Evolutionary conservation across 1,139 yeast species (phyloP).

Genomic region (Candida glucosophila): DNA sequence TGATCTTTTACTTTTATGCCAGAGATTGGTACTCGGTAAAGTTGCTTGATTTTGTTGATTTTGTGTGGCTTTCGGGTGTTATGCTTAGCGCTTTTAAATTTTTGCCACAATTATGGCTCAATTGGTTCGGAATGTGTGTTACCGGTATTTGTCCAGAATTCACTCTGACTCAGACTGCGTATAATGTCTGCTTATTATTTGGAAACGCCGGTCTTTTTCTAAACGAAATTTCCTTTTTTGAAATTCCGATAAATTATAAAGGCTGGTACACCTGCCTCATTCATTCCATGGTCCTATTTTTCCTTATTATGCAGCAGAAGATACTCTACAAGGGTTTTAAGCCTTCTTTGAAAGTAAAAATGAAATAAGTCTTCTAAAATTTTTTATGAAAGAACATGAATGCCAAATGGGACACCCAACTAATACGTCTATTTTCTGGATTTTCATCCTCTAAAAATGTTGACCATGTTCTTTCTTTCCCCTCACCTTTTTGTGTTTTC

Average conservation of each 20-base stretch:
- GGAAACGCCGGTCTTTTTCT: too few relatives aligned
- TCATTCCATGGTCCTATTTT: slow-evolving; percentile 4
- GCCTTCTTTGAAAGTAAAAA: slow-evolving; percentile 5
- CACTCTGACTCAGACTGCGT: too few relatives aligned
- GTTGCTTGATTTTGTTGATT: slow-evolving; percentile 20
- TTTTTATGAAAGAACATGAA: slow-evolving; percentile 53
- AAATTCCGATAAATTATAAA: slow-evolving; percentile 17
- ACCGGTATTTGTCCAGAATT: too few relatives aligned
- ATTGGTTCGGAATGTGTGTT: too few relatives aligned
- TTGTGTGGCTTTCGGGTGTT: too few relatives aligned
- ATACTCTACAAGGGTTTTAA: slow-evolving; percentile 6
- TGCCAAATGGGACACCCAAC: slow-evolving; percentile 54
- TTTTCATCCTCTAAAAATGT: too few relatives aligned
- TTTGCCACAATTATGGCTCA: too few relatives aligned
- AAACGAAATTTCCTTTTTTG: slow-evolving; percentile 12
- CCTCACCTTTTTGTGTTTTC: slow-evolving; percentile 12
- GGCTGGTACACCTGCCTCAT: slow-evolving; percentile 11
- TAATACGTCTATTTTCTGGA: slow-evolving; percentile 45
- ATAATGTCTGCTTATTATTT: too few relatives aligned
- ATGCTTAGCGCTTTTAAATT: too few relatives aligned
- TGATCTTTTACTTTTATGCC: slow-evolving; percentile 6
- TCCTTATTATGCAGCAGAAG: slow-evolving; percentile 7
- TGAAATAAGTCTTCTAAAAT: too few relatives aligned
- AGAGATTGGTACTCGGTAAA: slow-evolving; percentile 6
- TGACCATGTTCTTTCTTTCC: too few relatives aligned